Percentiles rank a stretch among this genome's conserved stretches.
These are phyloP conservation scores for Ascochyta koolunga DNA, from an alignment of 2,329 filamentous ascomycete species.

Conservation along the genomic window DNA sequence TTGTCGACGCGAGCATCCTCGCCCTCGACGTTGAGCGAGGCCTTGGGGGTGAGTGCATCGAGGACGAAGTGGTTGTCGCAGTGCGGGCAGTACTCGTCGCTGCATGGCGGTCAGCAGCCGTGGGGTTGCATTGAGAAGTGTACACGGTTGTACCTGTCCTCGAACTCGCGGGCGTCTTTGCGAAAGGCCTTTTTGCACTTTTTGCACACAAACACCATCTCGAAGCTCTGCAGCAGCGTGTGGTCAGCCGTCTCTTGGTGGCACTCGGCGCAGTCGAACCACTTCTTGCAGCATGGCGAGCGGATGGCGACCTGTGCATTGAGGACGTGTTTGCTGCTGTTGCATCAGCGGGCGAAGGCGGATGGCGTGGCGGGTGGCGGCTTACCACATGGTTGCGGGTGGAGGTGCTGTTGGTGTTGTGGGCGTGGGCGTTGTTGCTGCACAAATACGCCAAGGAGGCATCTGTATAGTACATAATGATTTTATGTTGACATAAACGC, in stretches of 20 bases:
- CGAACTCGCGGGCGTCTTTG: constrained; percentile 89
- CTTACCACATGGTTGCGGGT: constrained; percentile 35
- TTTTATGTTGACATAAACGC: no score
- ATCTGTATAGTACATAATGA: no score
- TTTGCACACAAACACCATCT: constrained; percentile 97
- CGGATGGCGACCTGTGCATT: constrained; percentile 98
- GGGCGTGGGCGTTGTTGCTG: neutral
- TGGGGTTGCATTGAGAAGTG: neutral
- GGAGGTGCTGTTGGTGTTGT: neutral
- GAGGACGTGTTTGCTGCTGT: constrained; percentile 87
- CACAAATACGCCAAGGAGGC: no score
- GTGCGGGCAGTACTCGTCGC: constrained; percentile 98
- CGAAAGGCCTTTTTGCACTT: constrained; percentile 99
- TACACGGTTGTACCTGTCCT: constrained; percentile 66
- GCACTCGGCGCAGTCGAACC: constrained; percentile 98
- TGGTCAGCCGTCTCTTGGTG: constrained; percentile 83
- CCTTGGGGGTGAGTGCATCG: constrained; percentile 83
- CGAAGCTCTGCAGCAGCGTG: constrained; percentile 73
- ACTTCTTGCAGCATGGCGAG: constrained; percentile 94
- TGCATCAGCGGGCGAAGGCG: constrained; percentile 24
- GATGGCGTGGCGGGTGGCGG: constrained; percentile 20
- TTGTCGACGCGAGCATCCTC: constrained; percentile 83
- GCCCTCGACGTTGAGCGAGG: constrained; percentile 84
- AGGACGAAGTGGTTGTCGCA: constrained; percentile 99
- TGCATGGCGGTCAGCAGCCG: constrained; percentile 34